Evolutionary conservation across 331 rosid species (phyloP), one percentile per base, ranked within the genome.

Genomic region (Malus hybrid): DNA sequence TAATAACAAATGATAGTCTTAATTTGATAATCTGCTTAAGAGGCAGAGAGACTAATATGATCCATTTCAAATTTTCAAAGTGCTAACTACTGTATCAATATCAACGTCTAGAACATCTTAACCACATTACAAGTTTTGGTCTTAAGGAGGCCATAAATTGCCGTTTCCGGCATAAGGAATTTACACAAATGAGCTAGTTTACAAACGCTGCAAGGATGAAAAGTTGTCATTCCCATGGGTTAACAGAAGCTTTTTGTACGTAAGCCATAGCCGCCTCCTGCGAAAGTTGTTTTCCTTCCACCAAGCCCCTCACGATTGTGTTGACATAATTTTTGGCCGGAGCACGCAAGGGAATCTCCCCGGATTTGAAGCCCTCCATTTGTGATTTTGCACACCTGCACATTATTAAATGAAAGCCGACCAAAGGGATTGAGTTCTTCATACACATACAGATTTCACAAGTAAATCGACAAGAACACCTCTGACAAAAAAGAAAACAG

Each of bases 221-320:
- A 48, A 32, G 73, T 48, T 55, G 68, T 66, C 52, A 76, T 89
- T 81, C 81, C 52, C 88, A 63, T 33, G 89, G 85, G 63, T 76
- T 86, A 63, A 39, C 46, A 42, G 81, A 30, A 61, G 89, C 92
- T 44, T 84, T 76, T 53, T 82, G 88, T 14, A 94, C 56, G 81
- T 94, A 89, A 18, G 83, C 75, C 74, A 66, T 77, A 63, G 99
- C 97, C 66, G 88, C 96, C 58, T 42, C 87, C 78, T 86, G 90
- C 0, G 97, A 88, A 58, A 94, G 84, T 65, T 83, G 92, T 61
- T 82, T 77, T 77, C 96, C 97, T 80, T 82, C 95, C 9, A 86
- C 92, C 75, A 92, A 79, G 70, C 97, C 99, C 78, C 62, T 87
- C 42, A 76, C 71, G 60, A 94, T 73, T 50, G 87, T 79, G 72